These are phyloP conservation scores for Pleurostoma richardsiae DNA, from an alignment of 2,329 filamentous ascomycete genomes.

Conservation along the genomic window DNA sequence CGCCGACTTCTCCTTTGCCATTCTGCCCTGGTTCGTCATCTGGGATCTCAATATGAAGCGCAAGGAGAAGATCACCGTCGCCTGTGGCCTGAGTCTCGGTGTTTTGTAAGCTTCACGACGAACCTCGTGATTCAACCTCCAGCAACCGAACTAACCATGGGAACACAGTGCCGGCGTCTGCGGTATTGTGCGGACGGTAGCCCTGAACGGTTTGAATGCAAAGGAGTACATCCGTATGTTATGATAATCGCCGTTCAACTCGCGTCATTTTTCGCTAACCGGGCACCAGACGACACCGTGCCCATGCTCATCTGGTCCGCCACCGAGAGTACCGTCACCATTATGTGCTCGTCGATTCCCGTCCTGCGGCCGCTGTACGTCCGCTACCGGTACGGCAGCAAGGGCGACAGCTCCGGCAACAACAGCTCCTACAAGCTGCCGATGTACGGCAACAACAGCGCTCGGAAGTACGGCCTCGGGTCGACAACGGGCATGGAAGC, in stretches of 20 bases:
- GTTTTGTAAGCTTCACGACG: conserved; percentile 23
- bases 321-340: conserved; percentile 24
- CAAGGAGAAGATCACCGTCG: conserved; percentile 32
- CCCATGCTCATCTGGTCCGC: conserved; percentile 26
- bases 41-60: conserved; percentile 34
- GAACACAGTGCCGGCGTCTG: conserved; percentile 17
- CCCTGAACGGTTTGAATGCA: conserved; percentile 15
- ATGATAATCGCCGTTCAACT: conserved; percentile 3
- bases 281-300: conserved; percentile 20
- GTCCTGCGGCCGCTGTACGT: conserved; percentile 25
- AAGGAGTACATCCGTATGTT: conserved; percentile 21
- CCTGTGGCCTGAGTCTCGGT: conserved; percentile 30
- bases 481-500: not conserved
- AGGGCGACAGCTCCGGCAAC: not conserved
- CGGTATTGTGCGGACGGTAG: conserved; percentile 20
- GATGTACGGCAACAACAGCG: not conserved
- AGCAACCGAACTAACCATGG: conserved; percentile 3
- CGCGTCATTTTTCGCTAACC: no score
- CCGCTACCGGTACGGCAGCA: not conserved
- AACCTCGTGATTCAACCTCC: not conserved
- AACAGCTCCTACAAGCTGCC: not conserved
- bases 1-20: conserved; percentile 25
- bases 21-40: conserved; percentile 32
- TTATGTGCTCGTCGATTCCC: conserved; percentile 28
- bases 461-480: not conserved